phyloP scores from a whole-genome alignment of 148 eudicot species.

The Nepenthes gracilis region DNA sequence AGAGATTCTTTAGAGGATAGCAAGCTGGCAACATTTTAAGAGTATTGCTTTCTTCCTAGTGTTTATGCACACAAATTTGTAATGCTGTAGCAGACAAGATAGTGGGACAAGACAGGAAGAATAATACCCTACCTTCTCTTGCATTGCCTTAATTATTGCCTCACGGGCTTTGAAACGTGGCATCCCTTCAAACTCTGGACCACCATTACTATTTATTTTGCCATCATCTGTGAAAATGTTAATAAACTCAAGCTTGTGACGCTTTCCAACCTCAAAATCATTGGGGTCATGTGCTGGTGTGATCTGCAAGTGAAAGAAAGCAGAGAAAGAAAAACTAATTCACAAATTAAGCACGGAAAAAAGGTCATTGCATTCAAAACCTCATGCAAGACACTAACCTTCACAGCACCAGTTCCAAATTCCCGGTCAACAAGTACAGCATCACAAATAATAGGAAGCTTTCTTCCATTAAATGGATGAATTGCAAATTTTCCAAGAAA shows the following conservation, averaged over 20 bases:
- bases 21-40: too few species aligned
- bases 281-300: conserved; percentile 98
- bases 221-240: conserved; percentile 91
- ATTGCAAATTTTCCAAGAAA: conserved; percentile 75
- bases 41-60: too few species aligned
- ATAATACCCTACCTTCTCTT: conserved; percentile 37
- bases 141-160: conserved; percentile 54
- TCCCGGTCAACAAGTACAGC: conserved; percentile 63
- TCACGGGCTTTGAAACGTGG: conserved; percentile 77
- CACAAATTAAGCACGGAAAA: conserved; percentile 1
- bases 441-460: conserved; percentile 80
- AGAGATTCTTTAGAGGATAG: too few species aligned
- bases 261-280: conserved; percentile 94
- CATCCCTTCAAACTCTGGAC: conserved; percentile 61
- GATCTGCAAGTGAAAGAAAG: conserved; percentile 45
- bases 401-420: conserved; percentile 97
- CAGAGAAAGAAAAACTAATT: conserved; percentile 1
- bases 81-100: too few species aligned
- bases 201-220: conserved; percentile 76
- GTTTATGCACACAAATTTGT: too few species aligned
- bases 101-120: too few species aligned
- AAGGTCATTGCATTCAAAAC: background rate
- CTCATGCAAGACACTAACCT: conserved; percentile 29
- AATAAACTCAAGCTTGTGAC: conserved; percentile 69
- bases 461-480: conserved; percentile 90